Conservation (phyloP, 805 yeast species). For the Kuraishia borneana region DNA sequence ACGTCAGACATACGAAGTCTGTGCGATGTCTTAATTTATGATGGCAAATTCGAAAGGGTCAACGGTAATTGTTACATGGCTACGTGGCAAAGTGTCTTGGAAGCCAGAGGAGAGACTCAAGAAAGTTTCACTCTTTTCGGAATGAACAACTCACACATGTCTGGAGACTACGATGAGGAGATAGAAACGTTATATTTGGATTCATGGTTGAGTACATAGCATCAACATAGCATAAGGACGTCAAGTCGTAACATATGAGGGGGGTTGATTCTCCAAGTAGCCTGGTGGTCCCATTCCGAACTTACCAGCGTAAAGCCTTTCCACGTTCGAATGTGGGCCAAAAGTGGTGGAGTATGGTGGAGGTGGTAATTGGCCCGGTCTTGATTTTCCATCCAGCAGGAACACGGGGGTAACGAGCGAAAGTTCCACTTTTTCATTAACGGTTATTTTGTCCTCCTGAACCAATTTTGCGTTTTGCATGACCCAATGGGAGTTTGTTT, state of each 20-base stretch:
- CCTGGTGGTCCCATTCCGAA: slow-evolving; percentile 1
- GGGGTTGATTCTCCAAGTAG: slow-evolving; percentile 5
- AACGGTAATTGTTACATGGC: slow-evolving; percentile 61
- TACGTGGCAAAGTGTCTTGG: slow-evolving; percentile 73
- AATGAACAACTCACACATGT: slow-evolving; percentile 11
- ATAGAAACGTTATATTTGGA: slow-evolving; percentile 14
- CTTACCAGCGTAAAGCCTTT: background rate
- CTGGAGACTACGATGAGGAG: slow-evolving; percentile 9
- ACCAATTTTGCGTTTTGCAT: slow-evolving; percentile 1
- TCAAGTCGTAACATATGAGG: slow-evolving; percentile 9
- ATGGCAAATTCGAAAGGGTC: slow-evolving; percentile 69
- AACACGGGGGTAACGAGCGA: slow-evolving; percentile 10
- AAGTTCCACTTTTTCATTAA: slow-evolving; percentile 12
- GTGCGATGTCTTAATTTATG: slow-evolving; percentile 81
- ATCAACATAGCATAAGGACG: background rate
- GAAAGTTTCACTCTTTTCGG: slow-evolving; percentile 17
- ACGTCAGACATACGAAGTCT: slow-evolving; percentile 65
- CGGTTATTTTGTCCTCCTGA: slow-evolving; percentile 5
- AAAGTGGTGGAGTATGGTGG: slow-evolving; percentile 6
- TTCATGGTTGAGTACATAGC: slow-evolving; percentile 14
- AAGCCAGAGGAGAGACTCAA: slow-evolving; percentile 41
- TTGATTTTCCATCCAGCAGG: slow-evolving; percentile 10
- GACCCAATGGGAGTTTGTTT: background rate
- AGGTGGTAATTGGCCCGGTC: slow-evolving; percentile 11
- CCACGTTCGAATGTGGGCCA: slow-evolving; percentile 2